Conservation (phyloP, 352 stramenopile species). For the Pythium angustatum region DNA sequence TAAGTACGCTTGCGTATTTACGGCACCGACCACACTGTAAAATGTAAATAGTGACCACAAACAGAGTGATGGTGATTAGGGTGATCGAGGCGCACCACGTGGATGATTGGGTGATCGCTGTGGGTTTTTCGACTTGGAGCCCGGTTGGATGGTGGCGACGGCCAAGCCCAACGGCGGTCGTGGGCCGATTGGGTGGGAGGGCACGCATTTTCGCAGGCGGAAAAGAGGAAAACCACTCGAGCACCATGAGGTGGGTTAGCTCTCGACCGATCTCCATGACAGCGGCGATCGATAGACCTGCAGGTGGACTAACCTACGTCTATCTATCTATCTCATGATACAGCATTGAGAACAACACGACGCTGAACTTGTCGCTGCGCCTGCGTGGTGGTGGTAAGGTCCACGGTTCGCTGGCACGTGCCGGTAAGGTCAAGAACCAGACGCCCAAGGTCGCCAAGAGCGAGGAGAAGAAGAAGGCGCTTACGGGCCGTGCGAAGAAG, state of each 20-base stretch:
- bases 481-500: constrained; percentile 99
- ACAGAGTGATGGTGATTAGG: constrained; percentile 17
- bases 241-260: constrained; percentile 29
- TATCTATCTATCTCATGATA: constrained; percentile 37
- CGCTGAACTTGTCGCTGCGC: constrained; percentile 95
- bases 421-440: constrained; percentile 99
- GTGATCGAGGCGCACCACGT: no score
- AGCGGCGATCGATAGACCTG: neutral
- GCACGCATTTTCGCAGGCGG: constrained; percentile 34
- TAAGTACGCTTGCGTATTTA: no score
- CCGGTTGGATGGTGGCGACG: constrained; percentile 42
- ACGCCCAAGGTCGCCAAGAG: constrained; percentile 99
- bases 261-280: no score
- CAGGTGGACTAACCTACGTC: neutral
- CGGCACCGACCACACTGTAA: no score
- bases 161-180: neutral
- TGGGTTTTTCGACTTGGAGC: constrained; percentile 2
- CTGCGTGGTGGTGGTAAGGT: constrained; percentile 97
- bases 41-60: no score
- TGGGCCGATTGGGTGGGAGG: neutral
- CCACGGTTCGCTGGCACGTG: constrained; percentile 99
- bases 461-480: constrained; percentile 98
- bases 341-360: constrained; percentile 97
- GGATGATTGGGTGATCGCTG: constrained; percentile 7
- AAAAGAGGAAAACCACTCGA: constrained; percentile 34